Percentiles rank a stretch among this genome's conserved stretches.
These are phyloP conservation scores for Prunella vulgaris DNA, from an alignment of 257 asterid species.

Conservation along the genomic window DNA sequence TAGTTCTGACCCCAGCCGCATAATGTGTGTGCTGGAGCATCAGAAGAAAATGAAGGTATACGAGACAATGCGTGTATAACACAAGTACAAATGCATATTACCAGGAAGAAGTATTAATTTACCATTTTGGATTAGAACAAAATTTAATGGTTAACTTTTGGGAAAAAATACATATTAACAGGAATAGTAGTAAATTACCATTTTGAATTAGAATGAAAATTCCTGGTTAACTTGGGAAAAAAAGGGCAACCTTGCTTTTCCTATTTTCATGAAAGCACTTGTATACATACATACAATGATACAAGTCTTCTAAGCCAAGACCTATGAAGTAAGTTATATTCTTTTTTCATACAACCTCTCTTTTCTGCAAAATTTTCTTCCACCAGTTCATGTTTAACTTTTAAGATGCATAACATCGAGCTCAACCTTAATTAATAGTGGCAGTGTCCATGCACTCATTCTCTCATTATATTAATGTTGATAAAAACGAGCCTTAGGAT, in stretches of 20 bases:
- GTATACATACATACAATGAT: background rate
- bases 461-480: background rate
- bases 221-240: no score
- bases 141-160: no score
- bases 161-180: no score
- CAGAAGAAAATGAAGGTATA: no score
- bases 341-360: background rate
- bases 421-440: background rate
- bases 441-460: background rate
- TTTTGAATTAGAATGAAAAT: background rate
- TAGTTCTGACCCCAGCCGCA: background rate
- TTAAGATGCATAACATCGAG: background rate
- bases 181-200: background rate
- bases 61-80: background rate
- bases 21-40: background rate
- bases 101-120: no score
- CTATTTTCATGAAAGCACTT: background rate
- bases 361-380: background rate
- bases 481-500: no score
- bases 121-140: no score
- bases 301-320: background rate
- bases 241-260: background rate
- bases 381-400: background rate
- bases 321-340: background rate
- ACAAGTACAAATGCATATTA: background rate